Percentiles rank a stretch among this genome's conserved stretches.
Conservation (phyloP, 208 protist genomes). For the Trypanosoma caninum region DNA sequence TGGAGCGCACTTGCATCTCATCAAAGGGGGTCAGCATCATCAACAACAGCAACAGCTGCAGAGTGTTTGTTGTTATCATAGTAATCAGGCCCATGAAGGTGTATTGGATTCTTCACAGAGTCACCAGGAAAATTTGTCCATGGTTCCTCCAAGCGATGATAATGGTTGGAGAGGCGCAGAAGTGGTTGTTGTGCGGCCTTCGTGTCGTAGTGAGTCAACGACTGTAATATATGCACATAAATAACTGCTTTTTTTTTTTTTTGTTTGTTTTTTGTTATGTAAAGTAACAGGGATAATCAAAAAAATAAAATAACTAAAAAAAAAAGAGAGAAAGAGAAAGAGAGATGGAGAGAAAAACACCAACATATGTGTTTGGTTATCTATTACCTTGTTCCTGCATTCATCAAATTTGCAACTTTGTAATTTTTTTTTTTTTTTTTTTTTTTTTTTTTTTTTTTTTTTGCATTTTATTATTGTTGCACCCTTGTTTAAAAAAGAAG, state of each 20-base stretch:
- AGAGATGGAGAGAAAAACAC: no score
- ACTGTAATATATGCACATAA: no score
- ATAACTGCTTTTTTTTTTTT: not conserved
- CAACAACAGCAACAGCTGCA: not conserved
- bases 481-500: not conserved
- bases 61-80: no score
- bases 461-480: slow-evolving; percentile 1
- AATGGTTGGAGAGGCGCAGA: not conserved
- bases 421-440: not conserved
- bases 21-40: not conserved
- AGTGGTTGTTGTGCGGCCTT: not conserved
- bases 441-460: not conserved
- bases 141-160: not conserved
- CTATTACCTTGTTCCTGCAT: no score
- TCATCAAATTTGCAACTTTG: no score
- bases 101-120: no score
- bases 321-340: slow-evolving; percentile 2
- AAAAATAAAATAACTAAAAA: no score
- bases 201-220: not conserved
- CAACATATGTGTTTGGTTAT: no score
- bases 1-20: not conserved
- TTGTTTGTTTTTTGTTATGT: no score
- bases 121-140: not conserved
- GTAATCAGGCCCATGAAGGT: no score
- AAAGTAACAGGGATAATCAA: no score